Conservation (phyloP, 768 basidiomycete species). For the Podaxis carcinomalis region DNA sequence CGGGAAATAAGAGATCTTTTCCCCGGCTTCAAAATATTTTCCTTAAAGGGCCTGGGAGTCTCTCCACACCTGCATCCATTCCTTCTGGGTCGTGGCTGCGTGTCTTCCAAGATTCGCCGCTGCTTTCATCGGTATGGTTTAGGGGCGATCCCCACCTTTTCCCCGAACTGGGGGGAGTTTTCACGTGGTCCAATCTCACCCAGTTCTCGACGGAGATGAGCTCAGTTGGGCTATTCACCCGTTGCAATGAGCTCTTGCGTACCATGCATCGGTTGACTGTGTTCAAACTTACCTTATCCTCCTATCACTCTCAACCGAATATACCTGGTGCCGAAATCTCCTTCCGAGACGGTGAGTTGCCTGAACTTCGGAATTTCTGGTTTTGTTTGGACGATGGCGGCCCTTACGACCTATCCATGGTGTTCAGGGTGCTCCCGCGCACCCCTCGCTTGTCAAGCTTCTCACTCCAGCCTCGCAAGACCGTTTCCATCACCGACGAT, state of each 20-base stretch:
- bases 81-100: not conserved
- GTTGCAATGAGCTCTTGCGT: not conserved
- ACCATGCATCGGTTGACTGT: not conserved
- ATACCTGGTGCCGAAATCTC: not conserved
- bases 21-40: not conserved
- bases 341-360: not conserved
- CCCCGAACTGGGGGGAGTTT: not conserved
- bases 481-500: not conserved
- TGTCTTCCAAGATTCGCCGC: not conserved
- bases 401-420: not conserved
- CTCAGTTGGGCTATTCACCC: not conserved
- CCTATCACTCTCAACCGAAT: not conserved
- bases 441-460: not conserved
- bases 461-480: not conserved
- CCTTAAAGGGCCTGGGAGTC: not conserved
- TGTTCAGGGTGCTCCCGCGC: not conserved
- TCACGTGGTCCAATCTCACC: not conserved
- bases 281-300: not conserved
- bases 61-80: not conserved
- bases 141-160: not conserved
- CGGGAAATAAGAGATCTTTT: not conserved
- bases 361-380: not conserved
- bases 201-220: not conserved
- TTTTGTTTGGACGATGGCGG: not conserved
- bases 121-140: not conserved